A percentile compares a stretch with the other conserved stretches of the same genome.
Evolutionary conservation across 169 alveolate genomes (phyloP).

Genomic region (Cryptosporidium sp.): DNA sequence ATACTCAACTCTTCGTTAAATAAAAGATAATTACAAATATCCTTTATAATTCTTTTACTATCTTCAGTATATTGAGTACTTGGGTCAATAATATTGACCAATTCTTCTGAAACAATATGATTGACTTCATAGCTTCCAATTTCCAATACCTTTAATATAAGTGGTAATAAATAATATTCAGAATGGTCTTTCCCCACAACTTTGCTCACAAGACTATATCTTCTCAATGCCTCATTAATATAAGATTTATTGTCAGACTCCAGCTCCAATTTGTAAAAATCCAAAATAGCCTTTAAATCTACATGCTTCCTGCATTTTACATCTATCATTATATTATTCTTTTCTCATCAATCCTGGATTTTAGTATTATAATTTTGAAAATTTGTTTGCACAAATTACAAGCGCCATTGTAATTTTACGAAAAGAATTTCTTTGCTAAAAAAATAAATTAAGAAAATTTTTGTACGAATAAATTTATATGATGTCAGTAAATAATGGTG

Average conservation of each 20-base stretch:
- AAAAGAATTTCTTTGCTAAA: too few species aligned
- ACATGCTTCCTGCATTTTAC: conserved; percentile 21
- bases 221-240: conserved; percentile 54
- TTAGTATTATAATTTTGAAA: not conserved
- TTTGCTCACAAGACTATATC: conserved; percentile 70
- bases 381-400: not conserved
- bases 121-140: conserved; percentile 34
- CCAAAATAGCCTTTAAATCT: conserved; percentile 59
- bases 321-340: conserved; percentile 29
- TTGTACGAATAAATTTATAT: not conserved
- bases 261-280: conserved; percentile 59
- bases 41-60: not conserved
- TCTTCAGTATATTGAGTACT: conserved; percentile 27
- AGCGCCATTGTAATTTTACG: not conserved
- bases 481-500: not conserved
- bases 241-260: conserved; percentile 60
- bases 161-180: conserved; percentile 41
- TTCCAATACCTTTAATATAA: conserved; percentile 36
- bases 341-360: not conserved
- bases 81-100: conserved; percentile 50
- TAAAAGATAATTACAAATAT: conserved; percentile 21
- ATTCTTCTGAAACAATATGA: conserved; percentile 58
- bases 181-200: conserved; percentile 66
- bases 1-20: conserved; percentile 60
- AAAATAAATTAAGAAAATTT: not conserved